phyloP scores from a whole-genome alignment of 2,329 filamentous ascomycete genomes.

The Xylariomycetidae sp. region DNA sequence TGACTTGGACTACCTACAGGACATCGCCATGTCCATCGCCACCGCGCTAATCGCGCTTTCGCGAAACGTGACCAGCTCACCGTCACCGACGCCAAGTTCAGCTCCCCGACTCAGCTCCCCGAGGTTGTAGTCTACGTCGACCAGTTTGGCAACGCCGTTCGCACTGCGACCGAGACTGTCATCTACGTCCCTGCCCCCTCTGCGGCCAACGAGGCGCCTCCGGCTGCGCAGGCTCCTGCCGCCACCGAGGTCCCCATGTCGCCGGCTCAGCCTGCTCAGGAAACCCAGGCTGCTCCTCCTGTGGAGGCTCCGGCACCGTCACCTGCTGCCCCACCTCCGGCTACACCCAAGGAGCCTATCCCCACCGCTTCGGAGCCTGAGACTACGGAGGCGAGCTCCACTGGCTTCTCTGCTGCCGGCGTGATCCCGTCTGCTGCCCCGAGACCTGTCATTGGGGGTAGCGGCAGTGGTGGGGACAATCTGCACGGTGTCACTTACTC shows the following conservation, averaged over 20 bases:
- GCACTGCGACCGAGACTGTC: slow-evolving; percentile 34
- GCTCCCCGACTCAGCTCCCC: slow-evolving; percentile 35
- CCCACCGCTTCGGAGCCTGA: slow-evolving; percentile 5
- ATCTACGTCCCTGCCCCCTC: slow-evolving; percentile 19
- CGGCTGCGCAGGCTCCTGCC: slow-evolving; percentile 1
- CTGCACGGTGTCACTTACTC: slow-evolving; percentile 42
- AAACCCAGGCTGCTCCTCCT: slow-evolving; percentile 5
- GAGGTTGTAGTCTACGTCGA: slow-evolving; percentile 56
- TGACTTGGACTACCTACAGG: slow-evolving; percentile 13
- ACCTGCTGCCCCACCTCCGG: slow-evolving; percentile 5
- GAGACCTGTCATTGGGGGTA: too few relatives aligned
- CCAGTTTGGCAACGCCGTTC: slow-evolving; percentile 45
- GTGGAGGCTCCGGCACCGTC: slow-evolving; percentile 6
- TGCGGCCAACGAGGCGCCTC: slow-evolving; percentile 4
- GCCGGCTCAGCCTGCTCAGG: slow-evolving; percentile 5
- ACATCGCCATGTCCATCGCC: slow-evolving; percentile 30
- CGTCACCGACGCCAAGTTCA: slow-evolving; percentile 30
- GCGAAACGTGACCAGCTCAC: slow-evolving; percentile 25
- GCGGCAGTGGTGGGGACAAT: slow-evolving; percentile 3
- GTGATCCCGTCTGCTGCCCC: too few relatives aligned
- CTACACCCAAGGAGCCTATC: slow-evolving; percentile 6
- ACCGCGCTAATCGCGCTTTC: slow-evolving; percentile 15
- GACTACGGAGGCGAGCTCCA: not conserved
- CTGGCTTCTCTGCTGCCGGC: not conserved
- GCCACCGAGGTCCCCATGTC: too few relatives aligned